Percentiles rank a stretch among this genome's conserved stretches.
These are phyloP conservation scores for Aspergillus glaucus DNA, from an alignment of 2,329 filamentous ascomycete species.

Conservation along the genomic window DNA sequence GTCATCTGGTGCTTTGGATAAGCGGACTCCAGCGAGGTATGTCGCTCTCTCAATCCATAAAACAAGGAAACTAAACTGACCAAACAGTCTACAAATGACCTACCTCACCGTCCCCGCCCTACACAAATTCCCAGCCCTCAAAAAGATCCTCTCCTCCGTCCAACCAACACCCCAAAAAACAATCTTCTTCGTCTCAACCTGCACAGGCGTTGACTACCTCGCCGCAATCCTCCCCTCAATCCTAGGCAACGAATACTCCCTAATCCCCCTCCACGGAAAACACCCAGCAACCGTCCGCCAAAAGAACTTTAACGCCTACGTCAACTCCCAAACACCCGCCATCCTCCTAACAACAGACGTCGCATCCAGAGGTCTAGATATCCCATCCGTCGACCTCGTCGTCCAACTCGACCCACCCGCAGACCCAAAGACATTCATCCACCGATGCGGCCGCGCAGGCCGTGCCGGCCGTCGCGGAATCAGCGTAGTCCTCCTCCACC, in stretches of 20 bases:
- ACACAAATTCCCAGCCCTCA: slow-evolving; percentile 71
- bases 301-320: slow-evolving; percentile 78
- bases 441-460: slow-evolving; percentile 59
- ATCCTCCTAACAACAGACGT: slow-evolving; percentile 90
- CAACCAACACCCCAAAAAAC: slow-evolving; percentile 72
- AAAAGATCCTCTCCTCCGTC: slow-evolving; percentile 62
- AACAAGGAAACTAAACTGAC: slow-evolving; percentile 9
- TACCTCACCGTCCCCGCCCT: slow-evolving; percentile 70
- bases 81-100: slow-evolving; percentile 69
- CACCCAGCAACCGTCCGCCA: slow-evolving; percentile 80
- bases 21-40: slow-evolving; percentile 72
- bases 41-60: background rate
- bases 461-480: slow-evolving; percentile 65
- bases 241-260: slow-evolving; percentile 59
- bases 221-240: slow-evolving; percentile 69
- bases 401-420: slow-evolving; percentile 80
- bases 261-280: slow-evolving; percentile 86
- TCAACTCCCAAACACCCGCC: slow-evolving; percentile 65
- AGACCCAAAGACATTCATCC: slow-evolving; percentile 77
- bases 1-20: slow-evolving; percentile 67
- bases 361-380: slow-evolving; percentile 82
- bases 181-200: slow-evolving; percentile 90
- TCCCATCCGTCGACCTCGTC: slow-evolving; percentile 84
- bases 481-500: slow-evolving; percentile 77
- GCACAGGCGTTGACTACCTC: slow-evolving; percentile 92